Conservation (phyloP, 2,329 filamentous ascomycete genomes). For the Clarireedia monteithiana region DNA sequence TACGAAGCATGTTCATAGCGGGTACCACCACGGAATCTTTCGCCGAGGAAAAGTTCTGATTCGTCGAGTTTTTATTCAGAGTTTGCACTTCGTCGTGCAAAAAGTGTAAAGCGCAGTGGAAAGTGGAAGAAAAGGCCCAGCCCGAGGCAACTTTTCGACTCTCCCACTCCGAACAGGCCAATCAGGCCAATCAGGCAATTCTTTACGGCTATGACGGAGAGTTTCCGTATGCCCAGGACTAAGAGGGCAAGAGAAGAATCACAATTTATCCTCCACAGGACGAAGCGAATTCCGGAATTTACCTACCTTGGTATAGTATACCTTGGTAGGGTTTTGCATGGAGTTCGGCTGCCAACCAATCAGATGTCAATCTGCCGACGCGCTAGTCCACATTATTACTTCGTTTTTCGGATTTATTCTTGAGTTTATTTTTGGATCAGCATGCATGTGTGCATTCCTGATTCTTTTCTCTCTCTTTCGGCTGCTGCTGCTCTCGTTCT, state of each 20-base stretch:
- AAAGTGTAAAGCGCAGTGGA: too few relatives aligned
- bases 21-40: background rate
- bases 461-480: background rate
- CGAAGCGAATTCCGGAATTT: too few relatives aligned
- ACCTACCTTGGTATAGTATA: too few relatives aligned
- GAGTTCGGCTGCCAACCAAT: background rate
- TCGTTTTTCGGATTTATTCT: background rate
- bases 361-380: background rate
- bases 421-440: conserved; percentile 5
- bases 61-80: background rate
- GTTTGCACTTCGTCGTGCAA: too few relatives aligned
- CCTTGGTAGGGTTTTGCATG: too few relatives aligned
- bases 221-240: background rate
- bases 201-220: background rate
- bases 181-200: background rate
- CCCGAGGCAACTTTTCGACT: too few relatives aligned
- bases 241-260: too few relatives aligned
- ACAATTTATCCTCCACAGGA: too few relatives aligned
- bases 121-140: too few relatives aligned
- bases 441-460: background rate
- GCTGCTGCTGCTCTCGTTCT: too few relatives aligned
- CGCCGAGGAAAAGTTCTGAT: background rate
- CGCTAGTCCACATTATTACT: background rate
- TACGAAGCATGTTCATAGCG: background rate
- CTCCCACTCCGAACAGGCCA: too few relatives aligned